Evolutionary conservation across 2,329 filamentous ascomycete species (phyloP).

Genomic region (Botrytis fragariae): DNA sequence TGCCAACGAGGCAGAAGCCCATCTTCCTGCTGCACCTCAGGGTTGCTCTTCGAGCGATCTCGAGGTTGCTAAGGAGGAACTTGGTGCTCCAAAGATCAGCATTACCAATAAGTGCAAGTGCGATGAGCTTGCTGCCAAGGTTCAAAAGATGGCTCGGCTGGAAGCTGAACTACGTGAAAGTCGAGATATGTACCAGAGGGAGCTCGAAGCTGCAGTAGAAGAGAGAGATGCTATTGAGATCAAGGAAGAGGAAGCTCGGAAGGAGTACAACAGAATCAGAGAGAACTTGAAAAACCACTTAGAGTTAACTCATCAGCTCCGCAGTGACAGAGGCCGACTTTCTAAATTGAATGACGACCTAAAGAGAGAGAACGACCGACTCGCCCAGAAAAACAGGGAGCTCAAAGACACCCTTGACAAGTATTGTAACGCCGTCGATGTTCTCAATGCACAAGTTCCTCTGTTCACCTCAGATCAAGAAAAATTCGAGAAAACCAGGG

Average conservation of each 20-base stretch:
- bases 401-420: rapidly evolving
- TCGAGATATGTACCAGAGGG: no score
- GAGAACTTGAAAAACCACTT: rapidly evolving
- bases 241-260: neutral
- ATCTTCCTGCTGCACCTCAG: neutral
- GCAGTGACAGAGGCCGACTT: neutral
- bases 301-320: neutral
- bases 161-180: neutral
- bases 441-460: neutral
- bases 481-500: rapidly evolving
- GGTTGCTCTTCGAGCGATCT: neutral
- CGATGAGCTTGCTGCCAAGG: neutral
- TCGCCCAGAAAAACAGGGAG: no score
- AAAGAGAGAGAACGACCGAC: neutral
- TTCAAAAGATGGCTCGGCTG: neutral
- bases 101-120: no score
- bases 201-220: no score
- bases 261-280: no score
- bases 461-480: rapidly evolving
- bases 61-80: neutral
- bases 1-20: neutral
- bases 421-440: rapidly evolving
- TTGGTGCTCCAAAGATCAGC: neutral
- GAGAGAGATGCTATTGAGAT: neutral
- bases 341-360: rapidly evolving